phyloP scores from a whole-genome alignment of 352 stramenopile genomes.

The Globisporangium sylvaticum region DNA sequence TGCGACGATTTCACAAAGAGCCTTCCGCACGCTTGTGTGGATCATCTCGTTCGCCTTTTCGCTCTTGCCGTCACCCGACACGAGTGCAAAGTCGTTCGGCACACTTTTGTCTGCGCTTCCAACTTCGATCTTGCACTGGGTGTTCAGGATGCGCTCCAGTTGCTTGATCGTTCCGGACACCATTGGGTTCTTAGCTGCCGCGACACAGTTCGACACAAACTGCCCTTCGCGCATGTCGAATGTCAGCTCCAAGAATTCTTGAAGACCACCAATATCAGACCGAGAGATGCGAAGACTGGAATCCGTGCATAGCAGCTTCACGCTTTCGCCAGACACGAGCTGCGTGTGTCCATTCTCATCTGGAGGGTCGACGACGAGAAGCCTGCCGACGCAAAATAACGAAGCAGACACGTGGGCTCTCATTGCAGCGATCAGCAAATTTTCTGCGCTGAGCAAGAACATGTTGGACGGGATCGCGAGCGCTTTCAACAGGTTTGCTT shows the following conservation, averaged over 20 bases:
- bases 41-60: slow-evolving; percentile 73
- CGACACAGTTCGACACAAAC: slow-evolving; percentile 68
- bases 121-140: slow-evolving; percentile 76
- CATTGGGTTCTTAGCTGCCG: slow-evolving; percentile 52
- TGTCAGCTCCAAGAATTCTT: slow-evolving; percentile 74
- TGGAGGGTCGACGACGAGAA: slow-evolving; percentile 66
- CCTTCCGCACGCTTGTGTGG: slow-evolving; percentile 62
- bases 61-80: slow-evolving; percentile 67
- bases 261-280: slow-evolving; percentile 69
- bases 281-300: slow-evolving; percentile 62
- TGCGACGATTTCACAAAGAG: slow-evolving; percentile 79
- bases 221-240: slow-evolving; percentile 75
- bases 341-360: slow-evolving; percentile 50
- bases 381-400: slow-evolving; percentile 66
- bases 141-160: slow-evolving; percentile 70
- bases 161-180: slow-evolving; percentile 53
- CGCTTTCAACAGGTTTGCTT: slow-evolving; percentile 47
- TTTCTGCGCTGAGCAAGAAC: slow-evolving; percentile 72
- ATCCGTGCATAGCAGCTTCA: slow-evolving; percentile 52
- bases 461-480: slow-evolving; percentile 73
- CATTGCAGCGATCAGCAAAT: slow-evolving; percentile 72
- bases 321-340: slow-evolving; percentile 68
- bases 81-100: slow-evolving; percentile 62
- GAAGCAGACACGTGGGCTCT: slow-evolving; percentile 65
- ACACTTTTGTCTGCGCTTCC: slow-evolving; percentile 36